Evolutionary conservation across 306 rosid genomes (phyloP).

Genomic region (Arachis stenosperma): DNA sequence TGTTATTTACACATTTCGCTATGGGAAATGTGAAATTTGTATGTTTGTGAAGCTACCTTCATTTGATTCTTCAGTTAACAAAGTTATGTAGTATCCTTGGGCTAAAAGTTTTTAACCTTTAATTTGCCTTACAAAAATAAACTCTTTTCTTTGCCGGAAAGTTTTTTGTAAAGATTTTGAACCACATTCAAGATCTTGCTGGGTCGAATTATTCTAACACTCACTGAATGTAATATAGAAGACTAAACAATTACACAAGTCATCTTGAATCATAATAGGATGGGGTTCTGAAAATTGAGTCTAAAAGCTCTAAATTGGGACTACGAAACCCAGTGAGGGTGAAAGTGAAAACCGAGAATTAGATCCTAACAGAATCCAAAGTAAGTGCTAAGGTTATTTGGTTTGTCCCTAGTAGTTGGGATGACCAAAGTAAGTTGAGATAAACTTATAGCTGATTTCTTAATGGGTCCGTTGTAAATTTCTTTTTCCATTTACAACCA

Average conservation of each 20-base stretch:
- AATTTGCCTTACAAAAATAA: not conserved
- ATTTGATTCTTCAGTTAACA: slow-evolving; percentile 26
- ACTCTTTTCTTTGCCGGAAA: not conserved
- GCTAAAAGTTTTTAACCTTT: not conserved
- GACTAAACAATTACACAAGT: not conserved
- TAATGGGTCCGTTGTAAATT: not conserved
- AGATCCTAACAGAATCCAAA: slow-evolving; percentile 16
- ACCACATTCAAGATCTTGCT: slow-evolving; percentile 14
- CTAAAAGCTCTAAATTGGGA: slow-evolving; percentile 23
- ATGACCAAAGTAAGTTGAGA: not conserved
- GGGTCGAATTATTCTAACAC: not conserved
- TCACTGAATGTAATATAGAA: slow-evolving; percentile 19
- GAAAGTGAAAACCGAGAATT: slow-evolving; percentile 2
- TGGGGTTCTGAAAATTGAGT: not conserved
- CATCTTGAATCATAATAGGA: not conserved
- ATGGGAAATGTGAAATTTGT: not conserved
- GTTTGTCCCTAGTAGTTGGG: not conserved
- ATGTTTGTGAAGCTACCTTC: slow-evolving; percentile 27
- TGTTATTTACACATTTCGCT: not conserved
- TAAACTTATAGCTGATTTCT: not conserved
- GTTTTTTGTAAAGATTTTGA: slow-evolving; percentile 17
- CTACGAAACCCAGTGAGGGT: slow-evolving; percentile 7
- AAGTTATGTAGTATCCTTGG: slow-evolving; percentile 2
- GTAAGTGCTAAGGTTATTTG: not conserved
- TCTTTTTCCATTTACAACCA: not conserved